Conservation (phyloP, 768 basidiomycete genomes). For the Paxillus rubicundulus region DNA sequence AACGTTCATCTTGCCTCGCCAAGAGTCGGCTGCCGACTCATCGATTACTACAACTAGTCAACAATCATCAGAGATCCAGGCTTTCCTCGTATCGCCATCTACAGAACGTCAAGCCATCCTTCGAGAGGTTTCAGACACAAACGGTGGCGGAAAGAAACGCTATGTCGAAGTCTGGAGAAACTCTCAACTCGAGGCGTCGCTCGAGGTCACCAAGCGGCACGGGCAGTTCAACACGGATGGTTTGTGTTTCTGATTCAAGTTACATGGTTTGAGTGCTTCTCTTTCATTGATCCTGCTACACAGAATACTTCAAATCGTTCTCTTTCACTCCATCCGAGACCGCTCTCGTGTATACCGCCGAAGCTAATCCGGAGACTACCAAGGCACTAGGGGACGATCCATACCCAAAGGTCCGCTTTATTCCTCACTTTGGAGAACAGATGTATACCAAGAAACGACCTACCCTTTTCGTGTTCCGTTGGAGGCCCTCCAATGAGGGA, state of each 20-base stretch:
- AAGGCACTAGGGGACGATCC: slow-evolving; percentile 23
- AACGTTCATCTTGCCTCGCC: slow-evolving; percentile 30
- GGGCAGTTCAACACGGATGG: slow-evolving; percentile 64
- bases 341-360: slow-evolving; percentile 59
- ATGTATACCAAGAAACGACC: slow-evolving; percentile 53
- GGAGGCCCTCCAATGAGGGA: slow-evolving; percentile 27
- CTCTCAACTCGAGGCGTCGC: slow-evolving; percentile 40
- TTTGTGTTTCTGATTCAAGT: slow-evolving; percentile 19
- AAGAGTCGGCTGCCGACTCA: slow-evolving; percentile 10
- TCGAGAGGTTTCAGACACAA: slow-evolving; percentile 32
- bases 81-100: slow-evolving; percentile 43
- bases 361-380: slow-evolving; percentile 37
- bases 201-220: slow-evolving; percentile 59
- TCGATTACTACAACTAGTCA: slow-evolving; percentile 8
- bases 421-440: slow-evolving; percentile 63
- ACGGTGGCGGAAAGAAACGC: slow-evolving; percentile 36
- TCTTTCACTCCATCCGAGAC: slow-evolving; percentile 54
- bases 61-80: slow-evolving; percentile 36
- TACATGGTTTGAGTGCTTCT: not conserved
- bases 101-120: slow-evolving; percentile 45
- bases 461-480: slow-evolving; percentile 51
- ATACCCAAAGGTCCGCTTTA: slow-evolving; percentile 49
- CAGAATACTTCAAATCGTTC: slow-evolving; percentile 52
- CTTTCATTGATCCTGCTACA: not conserved
- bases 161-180: slow-evolving; percentile 61